Conservation (phyloP, 495 filamentous ascomycete species). For the Aspergillus affinis region DNA sequence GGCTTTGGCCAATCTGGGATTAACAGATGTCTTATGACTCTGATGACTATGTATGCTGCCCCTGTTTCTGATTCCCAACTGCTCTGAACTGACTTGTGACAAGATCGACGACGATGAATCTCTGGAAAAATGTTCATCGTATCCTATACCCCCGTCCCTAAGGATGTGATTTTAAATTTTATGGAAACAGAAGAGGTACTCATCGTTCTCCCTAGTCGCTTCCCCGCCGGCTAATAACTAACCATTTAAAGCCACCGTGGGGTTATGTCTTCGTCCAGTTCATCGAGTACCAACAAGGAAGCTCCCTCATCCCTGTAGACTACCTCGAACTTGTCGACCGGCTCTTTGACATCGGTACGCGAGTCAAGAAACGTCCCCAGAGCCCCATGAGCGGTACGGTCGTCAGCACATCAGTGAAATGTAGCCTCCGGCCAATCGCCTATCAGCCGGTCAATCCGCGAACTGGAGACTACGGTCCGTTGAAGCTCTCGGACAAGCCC, state of each 20-base stretch:
- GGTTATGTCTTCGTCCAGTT: slow-evolving; percentile 38
- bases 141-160: slow-evolving; percentile 18
- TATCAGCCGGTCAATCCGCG: slow-evolving; percentile 18
- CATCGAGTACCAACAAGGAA: slow-evolving; percentile 20
- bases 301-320: slow-evolving; percentile 41
- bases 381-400: slow-evolving; percentile 43
- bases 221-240: background rate
- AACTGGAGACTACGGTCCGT: slow-evolving; percentile 23
- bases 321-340: slow-evolving; percentile 45
- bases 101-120: slow-evolving; percentile 21
- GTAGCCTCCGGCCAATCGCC: slow-evolving; percentile 35
- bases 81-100: slow-evolving; percentile 10
- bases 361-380: slow-evolving; percentile 42
- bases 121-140: slow-evolving; percentile 16
- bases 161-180: slow-evolving; percentile 26
- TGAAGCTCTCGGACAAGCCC: slow-evolving; percentile 22
- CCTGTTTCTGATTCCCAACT: background rate
- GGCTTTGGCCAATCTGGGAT: slow-evolving; percentile 12
- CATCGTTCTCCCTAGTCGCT: background rate
- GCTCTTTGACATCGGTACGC: slow-evolving; percentile 37
- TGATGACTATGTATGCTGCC: slow-evolving; percentile 23
- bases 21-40: slow-evolving; percentile 25
- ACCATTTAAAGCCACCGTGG: slow-evolving; percentile 31
- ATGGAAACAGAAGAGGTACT: no score
- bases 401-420: slow-evolving; percentile 33